Base-by-base conservation (phyloP, 768 basidiomycete genomes). In the Udeniomyces megalosporus region DNA sequence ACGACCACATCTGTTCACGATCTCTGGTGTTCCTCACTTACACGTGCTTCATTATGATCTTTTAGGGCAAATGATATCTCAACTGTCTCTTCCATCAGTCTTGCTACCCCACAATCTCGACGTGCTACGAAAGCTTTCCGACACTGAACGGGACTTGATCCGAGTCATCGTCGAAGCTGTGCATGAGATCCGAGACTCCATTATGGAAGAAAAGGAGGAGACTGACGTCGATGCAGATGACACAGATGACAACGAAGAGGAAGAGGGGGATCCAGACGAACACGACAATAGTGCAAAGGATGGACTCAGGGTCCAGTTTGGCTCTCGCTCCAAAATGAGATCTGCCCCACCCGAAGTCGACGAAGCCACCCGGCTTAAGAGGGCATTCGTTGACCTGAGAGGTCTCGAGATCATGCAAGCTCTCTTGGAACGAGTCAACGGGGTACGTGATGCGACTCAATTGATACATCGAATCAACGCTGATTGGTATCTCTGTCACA, bases 151-250 rank as follows among this genome's bases (percentile, higher is more conserved):
- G 22, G 89, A 95, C 71, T 77, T 95, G 38, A 88, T 93, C 67
- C 82, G 85, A 3, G 79, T 92, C 28, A 83, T 92, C 0, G 89
- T 93, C 42, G 90, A 93, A 70, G 83, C 87, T 38, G 80, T 95
- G 1, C 83, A 86, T 58, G 86, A 88, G 62, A 76, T 93, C 11
- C 78, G 90, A 26, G 83, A 65, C 31, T 35, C 42, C 22, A 35
- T 34, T 15, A 12, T 61, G 24, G 51, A 61, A 20, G 46, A 35
- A 6, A 44, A 53, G 32, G 61, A 63, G 47, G 54, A 29, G 1
- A 38, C 34, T 8, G n/a, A n/a, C n/a, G n/a, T n/a, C n/a, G 53
- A 58, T 20, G 61, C 45, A 11, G 45, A 48, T 15, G 48, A 31
- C 28, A 45, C 20, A 15, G 22, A 22, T 2, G 61, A 50, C 26